Percentiles rank a stretch among this genome's conserved stretches.
These are phyloP conservation scores for Recurvomyces mirabilis DNA, from an alignment of 495 filamentous ascomycete species.

Conservation along the genomic window DNA sequence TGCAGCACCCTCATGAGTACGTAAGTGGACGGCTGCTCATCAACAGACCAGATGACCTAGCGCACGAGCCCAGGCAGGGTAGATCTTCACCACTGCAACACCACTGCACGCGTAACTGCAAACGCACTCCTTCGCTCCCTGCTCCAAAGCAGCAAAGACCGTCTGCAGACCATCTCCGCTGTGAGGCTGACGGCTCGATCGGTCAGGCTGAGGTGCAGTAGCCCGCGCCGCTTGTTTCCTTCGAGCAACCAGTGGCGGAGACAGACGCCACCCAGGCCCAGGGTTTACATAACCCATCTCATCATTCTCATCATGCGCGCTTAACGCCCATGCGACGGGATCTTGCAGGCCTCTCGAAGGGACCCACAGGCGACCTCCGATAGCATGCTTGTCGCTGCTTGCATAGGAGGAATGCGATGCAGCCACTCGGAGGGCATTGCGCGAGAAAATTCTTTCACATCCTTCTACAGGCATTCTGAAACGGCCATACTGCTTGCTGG, in stretches of 20 bases:
- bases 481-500: neutral
- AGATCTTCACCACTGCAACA: neutral
- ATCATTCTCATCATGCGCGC: neutral
- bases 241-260: neutral
- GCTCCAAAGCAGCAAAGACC: neutral
- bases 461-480: no score
- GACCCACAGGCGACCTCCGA: conserved; percentile 8
- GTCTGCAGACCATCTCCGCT: neutral
- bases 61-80: no score
- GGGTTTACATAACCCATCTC: neutral
- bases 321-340: neutral
- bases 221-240: neutral
- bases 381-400: no score
- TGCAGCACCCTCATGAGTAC: no score
- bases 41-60: no score
- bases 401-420: no score
- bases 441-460: neutral
- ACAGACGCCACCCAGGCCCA: conserved; percentile 5
- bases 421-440: neutral
- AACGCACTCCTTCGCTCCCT: neutral
- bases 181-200: conserved; percentile 1
- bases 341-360: no score
- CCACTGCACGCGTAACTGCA: neutral
- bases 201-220: conserved; percentile 5
- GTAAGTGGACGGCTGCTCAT: no score